phyloP scores from a whole-genome alignment of 1,284 basidiomycete genomes.

The Singerocomus inundabilis region DNA sequence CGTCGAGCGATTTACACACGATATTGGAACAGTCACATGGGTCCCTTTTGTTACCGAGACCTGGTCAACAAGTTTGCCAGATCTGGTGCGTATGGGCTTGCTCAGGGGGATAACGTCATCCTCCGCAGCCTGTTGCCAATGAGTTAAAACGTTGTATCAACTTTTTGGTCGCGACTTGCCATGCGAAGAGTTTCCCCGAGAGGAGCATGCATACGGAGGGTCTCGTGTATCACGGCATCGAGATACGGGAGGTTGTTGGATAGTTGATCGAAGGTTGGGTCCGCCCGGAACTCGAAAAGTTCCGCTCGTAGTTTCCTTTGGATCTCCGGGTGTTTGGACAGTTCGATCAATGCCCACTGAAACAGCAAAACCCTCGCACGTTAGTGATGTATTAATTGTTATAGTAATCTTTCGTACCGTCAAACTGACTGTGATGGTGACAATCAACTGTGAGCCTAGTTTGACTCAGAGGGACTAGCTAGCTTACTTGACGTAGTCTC shows the following conservation, averaged over 20 bases:
- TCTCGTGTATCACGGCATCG: constrained; percentile 31
- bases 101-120: constrained; percentile 56
- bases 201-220: constrained; percentile 20
- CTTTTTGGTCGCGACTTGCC: constrained; percentile 24
- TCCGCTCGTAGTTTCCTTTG: constrained; percentile 32
- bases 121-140: constrained; percentile 37
- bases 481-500: constrained; percentile 31
- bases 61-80: constrained; percentile 39
- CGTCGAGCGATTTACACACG: constrained; percentile 46
- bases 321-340: constrained; percentile 20
- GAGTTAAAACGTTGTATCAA: neutral
- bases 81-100: constrained; percentile 38
- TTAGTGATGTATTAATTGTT: neutral
- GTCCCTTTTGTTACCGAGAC: constrained; percentile 48
- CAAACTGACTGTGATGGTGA: constrained; percentile 17
- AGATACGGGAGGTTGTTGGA: constrained; percentile 27
- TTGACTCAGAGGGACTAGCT: neutral
- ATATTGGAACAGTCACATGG: constrained; percentile 39
- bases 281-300: constrained; percentile 21
- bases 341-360: constrained; percentile 35
- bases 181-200: constrained; percentile 37
- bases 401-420: constrained; percentile 11
- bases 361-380: neutral
- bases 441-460: neutral
- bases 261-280: constrained; percentile 30